Base-by-base conservation (phyloP, 2,329 filamentous ascomycete species). In the Colletotrichum incanum region DNA sequence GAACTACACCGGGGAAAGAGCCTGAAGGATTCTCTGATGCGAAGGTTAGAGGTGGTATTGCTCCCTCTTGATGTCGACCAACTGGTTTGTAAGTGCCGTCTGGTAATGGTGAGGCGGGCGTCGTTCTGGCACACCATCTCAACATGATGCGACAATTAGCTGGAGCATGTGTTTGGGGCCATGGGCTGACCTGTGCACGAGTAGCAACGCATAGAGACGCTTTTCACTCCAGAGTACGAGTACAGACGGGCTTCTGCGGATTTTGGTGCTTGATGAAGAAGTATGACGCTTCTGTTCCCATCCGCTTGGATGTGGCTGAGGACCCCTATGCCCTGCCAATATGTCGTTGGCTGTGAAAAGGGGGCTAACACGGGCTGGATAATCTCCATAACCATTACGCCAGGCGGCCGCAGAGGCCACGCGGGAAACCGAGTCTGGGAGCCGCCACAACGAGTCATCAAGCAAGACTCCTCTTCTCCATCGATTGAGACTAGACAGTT, bases 251-350 rank as follows among this genome's bases (percentile, higher is more conserved):
- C 56, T 12, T 62, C 43, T 58, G 54, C 54, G 45, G 52, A 55
- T 54, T 54, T 64, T 60, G 69, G 47, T 55, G 28, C 9, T 20
- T 47, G 37, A 37, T 34, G 23, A 18, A n/a, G n/a, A 16, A 5
- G 43, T 37, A 64, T 54, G 65, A 67, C 50, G 64, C 49, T 20
- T 34, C 20, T 41, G 56, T 59, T 64, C 23, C 65, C 69, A 31
- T 64, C 65, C 59, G 54, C 69, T 65, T 60, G 69, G 69, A 55
- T 72, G 65, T 72, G 69, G 69, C 65, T 59, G 59, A 72, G 65
- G 65, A 69, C 65, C 65, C 65, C 59, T 69, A 49, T 64, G 59
- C 59, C 69, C 56, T 71, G 65, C 50, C 68, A 37, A 68, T 59
- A 59, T 59, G 37, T 60, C 54, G 23, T 8, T 23, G 23, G 50